A percentile compares a stretch with the other conserved stretches of the same genome.
phyloP scores from a whole-genome alignment of 768 basidiomycete genomes.

The Multifurca ochricompacta region DNA sequence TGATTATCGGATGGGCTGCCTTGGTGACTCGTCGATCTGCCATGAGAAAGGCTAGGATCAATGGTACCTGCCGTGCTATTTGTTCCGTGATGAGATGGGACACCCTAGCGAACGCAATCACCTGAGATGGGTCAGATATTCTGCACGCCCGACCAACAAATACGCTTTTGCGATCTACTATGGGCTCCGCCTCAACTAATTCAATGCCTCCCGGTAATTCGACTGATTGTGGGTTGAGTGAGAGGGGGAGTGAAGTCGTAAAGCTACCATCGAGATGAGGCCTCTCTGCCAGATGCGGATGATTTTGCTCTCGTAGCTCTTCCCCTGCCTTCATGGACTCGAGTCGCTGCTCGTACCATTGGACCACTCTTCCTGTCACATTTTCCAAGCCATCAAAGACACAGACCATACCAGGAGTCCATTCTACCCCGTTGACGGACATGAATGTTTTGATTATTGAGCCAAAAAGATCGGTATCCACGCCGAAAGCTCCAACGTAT shows the following conservation, averaged over 20 bases:
- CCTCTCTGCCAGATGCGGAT: background rate
- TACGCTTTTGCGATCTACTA: constrained; percentile 75
- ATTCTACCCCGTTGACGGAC: constrained; percentile 69
- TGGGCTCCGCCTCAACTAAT: constrained; percentile 68
- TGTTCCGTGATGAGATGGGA: background rate
- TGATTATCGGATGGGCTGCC: constrained; percentile 29
- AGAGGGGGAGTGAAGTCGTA: background rate
- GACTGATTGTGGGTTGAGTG: background rate
- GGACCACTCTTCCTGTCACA: constrained; percentile 54
- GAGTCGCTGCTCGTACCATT: constrained; percentile 67
- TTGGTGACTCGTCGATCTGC: constrained; percentile 30
- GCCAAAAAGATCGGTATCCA: constrained; percentile 68
- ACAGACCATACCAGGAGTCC: constrained; percentile 63
- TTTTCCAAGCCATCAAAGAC: constrained; percentile 84
- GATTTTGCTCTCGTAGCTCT: constrained; percentile 44
- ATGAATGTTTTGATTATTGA: constrained; percentile 74
- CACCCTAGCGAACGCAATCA: constrained; percentile 24
- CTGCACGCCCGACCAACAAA: constrained; percentile 83
- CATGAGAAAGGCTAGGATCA: constrained; percentile 28
- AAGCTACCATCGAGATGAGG: background rate
- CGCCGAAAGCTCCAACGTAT: constrained; percentile 74
- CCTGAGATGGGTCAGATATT: constrained; percentile 72
- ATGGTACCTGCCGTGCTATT: constrained; percentile 15
- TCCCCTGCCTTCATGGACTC: constrained; percentile 48
- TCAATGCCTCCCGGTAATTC: constrained; percentile 53